These are phyloP conservation scores for Vanilla planifolia DNA, from an alignment of 106 monocot genomes.

Conservation along the genomic window DNA sequence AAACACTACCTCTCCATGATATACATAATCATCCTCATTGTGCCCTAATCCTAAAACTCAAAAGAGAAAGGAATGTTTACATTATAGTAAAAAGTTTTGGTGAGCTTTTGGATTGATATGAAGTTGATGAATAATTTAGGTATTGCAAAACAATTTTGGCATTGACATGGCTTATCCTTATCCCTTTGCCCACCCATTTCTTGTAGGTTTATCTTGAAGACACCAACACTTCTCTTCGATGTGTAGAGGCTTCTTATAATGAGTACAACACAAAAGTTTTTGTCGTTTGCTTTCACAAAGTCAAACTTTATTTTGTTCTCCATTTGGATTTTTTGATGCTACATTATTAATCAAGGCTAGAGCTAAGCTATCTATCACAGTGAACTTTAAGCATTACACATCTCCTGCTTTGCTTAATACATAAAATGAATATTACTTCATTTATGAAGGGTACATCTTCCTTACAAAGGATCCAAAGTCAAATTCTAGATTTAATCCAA, in stretches of 20 bases:
- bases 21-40: slow-evolving; percentile 2
- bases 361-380: not conserved
- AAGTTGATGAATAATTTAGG: slow-evolving; percentile 2
- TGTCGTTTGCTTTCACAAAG: not conserved
- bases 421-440: not conserved
- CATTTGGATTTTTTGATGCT: not conserved
- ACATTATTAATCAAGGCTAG: too few relatives aligned
- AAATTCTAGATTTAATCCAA: slow-evolving; percentile 8
- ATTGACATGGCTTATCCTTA: not conserved
- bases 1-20: too few relatives aligned
- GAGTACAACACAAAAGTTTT: not conserved
- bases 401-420: slow-evolving; percentile 2
- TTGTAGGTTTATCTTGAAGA: not conserved
- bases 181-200: too few relatives aligned
- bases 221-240: not conserved
- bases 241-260: not conserved
- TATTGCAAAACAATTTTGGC: not conserved
- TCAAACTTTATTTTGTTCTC: not conserved
- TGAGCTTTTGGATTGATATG: slow-evolving; percentile 4
- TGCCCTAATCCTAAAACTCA: slow-evolving; percentile 5
- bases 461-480: slow-evolving; percentile 1
- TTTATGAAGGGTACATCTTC: not conserved
- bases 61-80: not conserved
- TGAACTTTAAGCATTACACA: not conserved
- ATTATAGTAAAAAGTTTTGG: not conserved